phyloP scores from a whole-genome alignment of 108 stramenopile genomes.

The Cyclotella atomus region DNA sequence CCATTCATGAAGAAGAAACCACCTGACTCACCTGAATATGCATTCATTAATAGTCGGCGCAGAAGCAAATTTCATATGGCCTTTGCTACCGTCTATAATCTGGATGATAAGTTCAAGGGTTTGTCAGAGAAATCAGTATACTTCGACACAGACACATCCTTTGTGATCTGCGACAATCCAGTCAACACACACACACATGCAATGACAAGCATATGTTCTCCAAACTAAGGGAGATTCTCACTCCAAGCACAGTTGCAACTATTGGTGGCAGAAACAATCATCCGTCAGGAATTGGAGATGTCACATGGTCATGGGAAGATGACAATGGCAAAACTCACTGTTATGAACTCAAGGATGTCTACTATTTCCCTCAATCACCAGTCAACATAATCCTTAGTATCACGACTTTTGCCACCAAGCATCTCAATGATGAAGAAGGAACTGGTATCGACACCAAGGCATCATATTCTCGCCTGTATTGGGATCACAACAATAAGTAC shows the following conservation, averaged over 20 bases:
- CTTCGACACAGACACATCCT: not conserved
- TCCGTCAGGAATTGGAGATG: slow-evolving; percentile 15
- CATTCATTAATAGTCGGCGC: too few species aligned
- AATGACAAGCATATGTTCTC: slow-evolving; percentile 10
- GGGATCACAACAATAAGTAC: not conserved
- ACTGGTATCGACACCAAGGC: not conserved
- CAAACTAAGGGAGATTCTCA: not conserved
- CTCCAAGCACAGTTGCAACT: too few species aligned
- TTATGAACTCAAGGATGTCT: not conserved
- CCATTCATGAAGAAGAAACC: too few species aligned
- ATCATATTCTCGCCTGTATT: not conserved
- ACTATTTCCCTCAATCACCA: slow-evolving; percentile 20
- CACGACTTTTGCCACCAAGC: slow-evolving; percentile 8
- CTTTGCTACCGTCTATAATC: too few species aligned
- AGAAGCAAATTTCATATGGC: too few species aligned
- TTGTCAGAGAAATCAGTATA: not conserved
- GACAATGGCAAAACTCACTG: not conserved
- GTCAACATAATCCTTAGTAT: slow-evolving; percentile 21
- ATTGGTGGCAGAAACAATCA: slow-evolving; percentile 15
- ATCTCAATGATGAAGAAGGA: too few species aligned
- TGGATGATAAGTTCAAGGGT: too few species aligned
- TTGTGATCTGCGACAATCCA: slow-evolving; percentile 7
- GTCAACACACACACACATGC: slow-evolving; percentile 17
- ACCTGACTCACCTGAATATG: too few species aligned
- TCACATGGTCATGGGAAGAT: slow-evolving; percentile 23